Evolutionary conservation across 768 basidiomycete species (phyloP).

Genomic region (Mycena rebaudengoi): DNA sequence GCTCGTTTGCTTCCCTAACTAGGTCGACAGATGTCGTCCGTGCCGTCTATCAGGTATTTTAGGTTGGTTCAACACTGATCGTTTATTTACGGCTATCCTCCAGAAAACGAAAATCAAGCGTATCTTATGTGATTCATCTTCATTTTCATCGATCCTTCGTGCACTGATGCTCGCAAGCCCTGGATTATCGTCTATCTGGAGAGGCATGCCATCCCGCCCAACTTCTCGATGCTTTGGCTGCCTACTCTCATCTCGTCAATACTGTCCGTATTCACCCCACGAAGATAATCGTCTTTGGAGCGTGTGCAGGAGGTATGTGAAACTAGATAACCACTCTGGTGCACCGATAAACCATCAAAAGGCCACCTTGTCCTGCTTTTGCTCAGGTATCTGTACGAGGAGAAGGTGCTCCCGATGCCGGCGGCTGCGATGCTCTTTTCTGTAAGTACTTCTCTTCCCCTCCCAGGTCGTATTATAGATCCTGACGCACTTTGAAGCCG

Average conservation of each 20-base stretch:
- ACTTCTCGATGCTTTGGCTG: constrained; percentile 60
- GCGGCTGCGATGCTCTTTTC: constrained; percentile 30
- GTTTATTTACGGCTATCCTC: neutral
- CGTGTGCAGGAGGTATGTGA: constrained; percentile 57
- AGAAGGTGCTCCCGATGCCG: constrained; percentile 29
- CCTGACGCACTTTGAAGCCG: constrained; percentile 16
- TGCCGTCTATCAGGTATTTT: constrained; percentile 10
- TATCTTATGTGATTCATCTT: constrained; percentile 17
- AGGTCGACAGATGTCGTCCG: constrained; percentile 20
- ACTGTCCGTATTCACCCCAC: constrained; percentile 47
- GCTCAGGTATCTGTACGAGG: constrained; percentile 40
- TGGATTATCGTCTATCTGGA: constrained; percentile 32
- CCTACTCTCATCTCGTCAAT: constrained; percentile 57
- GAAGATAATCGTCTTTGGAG: constrained; percentile 57
- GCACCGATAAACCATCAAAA: neutral
- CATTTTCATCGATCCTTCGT: neutral
- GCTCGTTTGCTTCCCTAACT: neutral
- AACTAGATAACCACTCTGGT: neutral
- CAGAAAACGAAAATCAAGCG: constrained; percentile 21
- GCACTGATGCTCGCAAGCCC: constrained; percentile 18
- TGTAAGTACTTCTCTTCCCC: constrained; percentile 10
- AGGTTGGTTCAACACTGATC: neutral
- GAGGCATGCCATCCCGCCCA: constrained; percentile 50
- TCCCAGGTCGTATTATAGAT: neutral
- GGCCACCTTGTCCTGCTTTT: constrained; percentile 45